Evolutionary conservation across 164 flowering plant species (phyloP).

Genomic region (Brasenia schreberi): DNA sequence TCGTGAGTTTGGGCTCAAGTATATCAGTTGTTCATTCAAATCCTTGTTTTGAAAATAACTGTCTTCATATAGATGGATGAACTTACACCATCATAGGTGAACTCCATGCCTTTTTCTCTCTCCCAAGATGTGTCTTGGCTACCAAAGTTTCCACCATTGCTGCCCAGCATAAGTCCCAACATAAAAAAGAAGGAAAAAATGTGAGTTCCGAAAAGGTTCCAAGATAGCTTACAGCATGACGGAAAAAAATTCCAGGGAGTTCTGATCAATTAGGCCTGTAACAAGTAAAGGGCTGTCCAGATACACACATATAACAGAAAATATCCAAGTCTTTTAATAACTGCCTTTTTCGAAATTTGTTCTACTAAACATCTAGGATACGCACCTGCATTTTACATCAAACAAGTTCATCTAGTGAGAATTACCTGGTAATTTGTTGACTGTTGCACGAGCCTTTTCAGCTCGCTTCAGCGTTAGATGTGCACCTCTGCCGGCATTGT

Average conservation of each 20-base stretch:
- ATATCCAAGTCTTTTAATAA: no score
- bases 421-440: constrained; percentile 58
- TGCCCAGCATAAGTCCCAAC: constrained; percentile 7
- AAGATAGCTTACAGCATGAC: no score
- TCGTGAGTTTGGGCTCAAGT: no score
- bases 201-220: not conserved
- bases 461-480: constrained; percentile 71
- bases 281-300: no score
- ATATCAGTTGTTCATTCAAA: no score
- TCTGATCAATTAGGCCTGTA: no score
- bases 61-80: not conserved
- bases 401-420: not conserved
- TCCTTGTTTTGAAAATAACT: no score
- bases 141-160: constrained; percentile 52
- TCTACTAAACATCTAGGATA: not conserved
- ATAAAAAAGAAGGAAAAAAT: not conserved
- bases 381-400: no score
- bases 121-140: constrained; percentile 47
- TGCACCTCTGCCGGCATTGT: constrained; percentile 68
- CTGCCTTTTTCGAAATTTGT: not conserved
- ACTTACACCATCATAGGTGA: constrained; percentile 63
- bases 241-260: no score
- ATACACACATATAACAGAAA: no score
- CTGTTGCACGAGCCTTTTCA: constrained; percentile 59
- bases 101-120: constrained; percentile 39